A percentile compares a stretch with the other conserved stretches of the same genome.
These are phyloP conservation scores for Eucalyptus polyanthemos DNA, from an alignment of 345 rosid species.

Conservation along the genomic window DNA sequence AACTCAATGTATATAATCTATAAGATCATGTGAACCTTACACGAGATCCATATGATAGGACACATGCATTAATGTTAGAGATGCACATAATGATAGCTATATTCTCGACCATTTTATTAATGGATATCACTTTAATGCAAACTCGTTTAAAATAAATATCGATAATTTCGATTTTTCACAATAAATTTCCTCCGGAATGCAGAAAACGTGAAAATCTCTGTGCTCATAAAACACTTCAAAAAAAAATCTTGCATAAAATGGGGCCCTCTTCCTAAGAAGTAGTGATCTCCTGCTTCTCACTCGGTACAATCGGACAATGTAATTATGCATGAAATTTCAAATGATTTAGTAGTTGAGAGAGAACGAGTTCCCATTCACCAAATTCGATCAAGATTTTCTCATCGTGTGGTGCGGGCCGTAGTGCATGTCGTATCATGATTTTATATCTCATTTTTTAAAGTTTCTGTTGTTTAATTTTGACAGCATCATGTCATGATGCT, in stretches of 20 bases:
- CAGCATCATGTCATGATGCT: not conserved
- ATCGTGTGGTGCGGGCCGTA: not conserved
- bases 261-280: not conserved
- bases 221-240: not conserved
- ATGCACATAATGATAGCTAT: not conserved
- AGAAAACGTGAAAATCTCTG: not conserved
- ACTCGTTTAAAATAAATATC: not conserved
- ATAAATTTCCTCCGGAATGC: not conserved
- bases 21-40: not conserved
- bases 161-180: not conserved
- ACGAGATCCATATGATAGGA: accelerated
- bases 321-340: not conserved
- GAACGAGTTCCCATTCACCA: not conserved
- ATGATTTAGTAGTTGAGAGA: not conserved
- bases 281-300: not conserved
- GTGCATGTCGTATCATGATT: not conserved
- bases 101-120: not conserved
- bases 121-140: not conserved
- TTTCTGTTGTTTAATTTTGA: not conserved
- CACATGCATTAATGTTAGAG: not conserved
- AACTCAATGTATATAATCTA: not conserved
- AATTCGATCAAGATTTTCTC: not conserved
- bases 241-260: not conserved
- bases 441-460: not conserved
- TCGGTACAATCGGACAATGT: not conserved